Evolutionary conservation across 176 grass and related monocot species (phyloP).

Genomic region (Guadua angustifolia): DNA sequence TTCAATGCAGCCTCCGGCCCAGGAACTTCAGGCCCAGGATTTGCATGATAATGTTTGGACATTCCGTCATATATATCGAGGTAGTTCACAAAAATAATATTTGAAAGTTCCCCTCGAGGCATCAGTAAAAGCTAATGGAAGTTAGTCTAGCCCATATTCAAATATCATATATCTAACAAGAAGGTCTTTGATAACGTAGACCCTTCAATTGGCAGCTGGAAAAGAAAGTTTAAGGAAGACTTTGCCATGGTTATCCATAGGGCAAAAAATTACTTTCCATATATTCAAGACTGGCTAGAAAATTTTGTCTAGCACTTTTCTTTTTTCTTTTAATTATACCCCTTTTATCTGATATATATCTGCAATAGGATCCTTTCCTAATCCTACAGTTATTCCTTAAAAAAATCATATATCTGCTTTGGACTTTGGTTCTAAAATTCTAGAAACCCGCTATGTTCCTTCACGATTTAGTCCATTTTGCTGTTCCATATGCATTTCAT

Average conservation of each 20-base stretch:
- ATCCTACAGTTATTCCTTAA: not conserved
- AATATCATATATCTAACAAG: not conserved
- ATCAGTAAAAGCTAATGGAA: slow-evolving; percentile 36
- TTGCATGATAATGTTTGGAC: slow-evolving; percentile 74
- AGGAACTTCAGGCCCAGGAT: slow-evolving; percentile 75
- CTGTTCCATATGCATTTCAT: not conserved
- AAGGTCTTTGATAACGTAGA: not conserved
- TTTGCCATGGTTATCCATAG: not conserved
- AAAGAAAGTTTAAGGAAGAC: not conserved
- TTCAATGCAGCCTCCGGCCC: slow-evolving; percentile 70
- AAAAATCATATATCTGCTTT: slow-evolving; percentile 7
- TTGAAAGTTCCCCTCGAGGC: not conserved
- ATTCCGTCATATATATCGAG: slow-evolving; percentile 81
- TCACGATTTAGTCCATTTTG: not conserved
- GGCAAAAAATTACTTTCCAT: not conserved
- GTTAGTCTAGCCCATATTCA: slow-evolving; percentile 23
- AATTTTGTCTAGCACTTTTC: not conserved
- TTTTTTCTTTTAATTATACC: not conserved
- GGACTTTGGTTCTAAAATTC: slow-evolving; percentile 6
- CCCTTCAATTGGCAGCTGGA: not conserved
- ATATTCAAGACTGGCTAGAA: not conserved
- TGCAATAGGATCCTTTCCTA: not conserved
- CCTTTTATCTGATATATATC: not conserved
- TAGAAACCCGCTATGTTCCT: slow-evolving; percentile 1
- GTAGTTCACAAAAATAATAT: slow-evolving; percentile 34